Evolutionary conservation across 306 rosid species (phyloP), one percentile per base, ranked within the genome.

Genomic region (Cicer cuneatum): DNA sequence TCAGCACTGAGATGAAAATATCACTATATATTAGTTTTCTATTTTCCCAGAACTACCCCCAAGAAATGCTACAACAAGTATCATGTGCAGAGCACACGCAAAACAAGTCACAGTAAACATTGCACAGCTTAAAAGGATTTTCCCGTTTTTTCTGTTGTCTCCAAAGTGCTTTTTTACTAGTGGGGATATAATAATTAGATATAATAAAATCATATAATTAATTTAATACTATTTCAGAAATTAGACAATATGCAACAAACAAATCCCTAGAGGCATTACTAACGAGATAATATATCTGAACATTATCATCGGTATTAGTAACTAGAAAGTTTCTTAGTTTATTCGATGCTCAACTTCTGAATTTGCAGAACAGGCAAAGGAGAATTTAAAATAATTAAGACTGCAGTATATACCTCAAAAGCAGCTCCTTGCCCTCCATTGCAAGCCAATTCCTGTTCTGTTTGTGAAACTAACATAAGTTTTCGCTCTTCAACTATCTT

Each of bases 391-490:
- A 74, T 45, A 54, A 51, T 21, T n/a, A 61, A 71, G 76, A 56
- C 24, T 16, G 58, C 12, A 71, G 13, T 9, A 33, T 46, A 79
- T 72, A 94, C 99, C 99, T 94, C 99, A 86, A 94, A 90, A 83
- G 97, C 97, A 79, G 97, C 96, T 78, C 85, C 90, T 78, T 94
- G 96, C 75, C 98, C 96, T 68, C 96, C 99, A 80, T 85, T 92
- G 87, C 99, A 94, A 83, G 99, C 97, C 90, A 92, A 86, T 72
- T 92, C 96, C 77, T 94, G 97, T 78, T 92, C 99, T 73, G 86
- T 89, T 88, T 94, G 90, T 51, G 99, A 94, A 79, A 92, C 96
- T 76, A 66, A 41, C 99, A 92, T 94, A 73, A 94, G 93, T 71
- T 94, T 94, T 24, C 96, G 85, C 87, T 90, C 90, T 78, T 87